These are phyloP conservation scores for Rhododendron molle DNA, from an alignment of 148 eudicot species.

Conservation along the genomic window DNA sequence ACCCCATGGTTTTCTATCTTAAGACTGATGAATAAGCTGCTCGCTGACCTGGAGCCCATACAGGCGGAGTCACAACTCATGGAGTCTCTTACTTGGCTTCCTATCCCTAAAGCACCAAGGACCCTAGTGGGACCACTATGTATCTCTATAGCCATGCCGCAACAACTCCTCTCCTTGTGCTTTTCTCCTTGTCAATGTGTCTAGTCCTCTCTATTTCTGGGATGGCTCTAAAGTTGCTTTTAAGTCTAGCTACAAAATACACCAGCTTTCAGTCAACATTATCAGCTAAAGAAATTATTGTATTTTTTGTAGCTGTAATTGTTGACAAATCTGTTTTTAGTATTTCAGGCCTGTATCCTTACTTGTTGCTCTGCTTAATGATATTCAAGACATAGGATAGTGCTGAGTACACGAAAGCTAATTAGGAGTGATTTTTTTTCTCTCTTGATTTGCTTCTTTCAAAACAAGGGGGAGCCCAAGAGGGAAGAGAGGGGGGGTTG, in stretches of 20 bases:
- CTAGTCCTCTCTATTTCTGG: background rate
- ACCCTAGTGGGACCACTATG: background rate
- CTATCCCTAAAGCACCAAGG: background rate
- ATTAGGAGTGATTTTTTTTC: no score
- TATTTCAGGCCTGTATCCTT: background rate
- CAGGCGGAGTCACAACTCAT: background rate
- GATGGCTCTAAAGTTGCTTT: background rate
- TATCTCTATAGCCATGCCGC: background rate
- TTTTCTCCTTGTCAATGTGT: background rate
- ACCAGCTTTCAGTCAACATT: background rate
- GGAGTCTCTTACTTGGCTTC: background rate
- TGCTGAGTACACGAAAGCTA: background rate
- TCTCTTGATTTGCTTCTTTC: no score
- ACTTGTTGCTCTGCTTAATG: background rate
- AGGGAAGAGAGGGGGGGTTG: no score
- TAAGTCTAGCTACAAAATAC: background rate
- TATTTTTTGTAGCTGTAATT: background rate
- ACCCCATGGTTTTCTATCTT: background rate
- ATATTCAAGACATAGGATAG: background rate
- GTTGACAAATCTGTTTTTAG: background rate
- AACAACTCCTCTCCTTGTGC: background rate
- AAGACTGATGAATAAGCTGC: background rate
- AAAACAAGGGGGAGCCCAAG: no score
- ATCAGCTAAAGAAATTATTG: background rate
- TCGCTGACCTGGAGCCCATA: background rate